phyloP scores from a whole-genome alignment of 805 yeast species.

The Wickerhamomyces queroliae region DNA sequence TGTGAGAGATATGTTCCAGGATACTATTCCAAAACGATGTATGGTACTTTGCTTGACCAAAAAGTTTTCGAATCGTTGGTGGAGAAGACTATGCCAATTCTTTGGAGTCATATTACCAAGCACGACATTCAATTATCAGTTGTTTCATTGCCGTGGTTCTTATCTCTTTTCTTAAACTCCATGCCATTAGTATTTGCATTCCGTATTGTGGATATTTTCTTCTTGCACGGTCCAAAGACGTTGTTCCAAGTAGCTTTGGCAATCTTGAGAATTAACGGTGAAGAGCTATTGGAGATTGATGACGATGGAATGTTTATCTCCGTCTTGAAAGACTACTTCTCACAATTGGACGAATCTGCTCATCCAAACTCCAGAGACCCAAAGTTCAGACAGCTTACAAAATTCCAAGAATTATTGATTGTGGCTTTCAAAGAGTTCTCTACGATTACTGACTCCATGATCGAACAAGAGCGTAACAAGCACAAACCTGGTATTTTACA shows the following conservation, averaged over 20 bases:
- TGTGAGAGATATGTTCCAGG: constrained; percentile 92
- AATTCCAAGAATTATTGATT: constrained; percentile 84
- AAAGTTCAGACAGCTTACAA: constrained; percentile 62
- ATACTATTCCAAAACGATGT: constrained; percentile 94
- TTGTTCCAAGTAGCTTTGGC: constrained; percentile 93
- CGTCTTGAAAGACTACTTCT: constrained; percentile 76
- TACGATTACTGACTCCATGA: constrained; percentile 67
- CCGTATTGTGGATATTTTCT: constrained; percentile 83
- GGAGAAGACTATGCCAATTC: constrained; percentile 79
- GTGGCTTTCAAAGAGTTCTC: constrained; percentile 91
- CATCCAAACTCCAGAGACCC: constrained; percentile 66
- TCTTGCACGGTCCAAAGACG: constrained; percentile 83
- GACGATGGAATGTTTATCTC: constrained; percentile 94
- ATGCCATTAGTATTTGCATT: constrained; percentile 95
- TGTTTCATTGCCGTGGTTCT: constrained; percentile 93
- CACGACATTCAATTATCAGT: constrained; percentile 89
- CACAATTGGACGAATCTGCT: constrained; percentile 69
- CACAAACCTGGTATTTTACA: constrained; percentile 73
- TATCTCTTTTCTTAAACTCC: constrained; percentile 81
- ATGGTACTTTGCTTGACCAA: constrained; percentile 92
- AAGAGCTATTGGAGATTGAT: constrained; percentile 65
- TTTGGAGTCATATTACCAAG: constrained; percentile 75
- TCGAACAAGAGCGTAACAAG: constrained; percentile 61
- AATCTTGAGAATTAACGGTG: constrained; percentile 83
- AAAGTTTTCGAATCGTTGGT: constrained; percentile 88